Conservation (phyloP, 805 yeast species). For the Nakazawaea sp. region DNA sequence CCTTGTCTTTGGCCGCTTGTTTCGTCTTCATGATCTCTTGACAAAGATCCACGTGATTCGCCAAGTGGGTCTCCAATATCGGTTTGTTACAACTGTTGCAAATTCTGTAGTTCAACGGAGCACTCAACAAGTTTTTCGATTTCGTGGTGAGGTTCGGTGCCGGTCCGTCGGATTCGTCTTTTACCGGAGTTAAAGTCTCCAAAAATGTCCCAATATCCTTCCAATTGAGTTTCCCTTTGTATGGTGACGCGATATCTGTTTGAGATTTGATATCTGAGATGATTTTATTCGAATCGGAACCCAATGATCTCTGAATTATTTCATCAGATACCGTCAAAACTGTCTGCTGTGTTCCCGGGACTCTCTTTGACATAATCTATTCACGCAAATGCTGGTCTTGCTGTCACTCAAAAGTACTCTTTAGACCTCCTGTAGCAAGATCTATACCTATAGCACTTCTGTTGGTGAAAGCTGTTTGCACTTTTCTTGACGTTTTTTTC, state of each 20-base stretch:
- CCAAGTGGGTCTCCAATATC: conserved; percentile 28
- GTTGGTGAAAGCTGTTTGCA: too few relatives aligned
- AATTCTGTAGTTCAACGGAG: conserved; percentile 34
- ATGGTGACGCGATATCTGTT: neutral
- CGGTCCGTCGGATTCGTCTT: conserved; percentile 5
- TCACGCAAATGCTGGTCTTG: neutral
- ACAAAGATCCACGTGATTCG: conserved; percentile 33
- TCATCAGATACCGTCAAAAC: conserved; percentile 11
- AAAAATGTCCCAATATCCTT: conserved; percentile 27
- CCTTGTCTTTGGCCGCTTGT: conserved; percentile 12
- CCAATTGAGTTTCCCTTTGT: conserved; percentile 18
- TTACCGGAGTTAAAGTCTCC: conserved; percentile 20
- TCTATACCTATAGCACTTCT: too few relatives aligned
- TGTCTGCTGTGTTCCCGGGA: conserved; percentile 11
- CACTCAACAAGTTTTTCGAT: conserved; percentile 26
- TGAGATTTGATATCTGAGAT: conserved; percentile 4
- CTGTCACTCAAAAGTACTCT: too few relatives aligned
- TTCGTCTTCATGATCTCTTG: conserved; percentile 24
- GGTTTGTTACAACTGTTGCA: conserved; percentile 44
- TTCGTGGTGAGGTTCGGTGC: neutral
- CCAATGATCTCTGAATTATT: conserved; percentile 10
- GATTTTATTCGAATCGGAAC: conserved; percentile 8
- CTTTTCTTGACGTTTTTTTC: too few relatives aligned
- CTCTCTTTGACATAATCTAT: conserved; percentile 11
- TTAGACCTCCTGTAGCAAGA: too few relatives aligned